phyloP scores from a whole-genome alignment of 75 land plant genomes.

The Azolla pinnata region DNA sequence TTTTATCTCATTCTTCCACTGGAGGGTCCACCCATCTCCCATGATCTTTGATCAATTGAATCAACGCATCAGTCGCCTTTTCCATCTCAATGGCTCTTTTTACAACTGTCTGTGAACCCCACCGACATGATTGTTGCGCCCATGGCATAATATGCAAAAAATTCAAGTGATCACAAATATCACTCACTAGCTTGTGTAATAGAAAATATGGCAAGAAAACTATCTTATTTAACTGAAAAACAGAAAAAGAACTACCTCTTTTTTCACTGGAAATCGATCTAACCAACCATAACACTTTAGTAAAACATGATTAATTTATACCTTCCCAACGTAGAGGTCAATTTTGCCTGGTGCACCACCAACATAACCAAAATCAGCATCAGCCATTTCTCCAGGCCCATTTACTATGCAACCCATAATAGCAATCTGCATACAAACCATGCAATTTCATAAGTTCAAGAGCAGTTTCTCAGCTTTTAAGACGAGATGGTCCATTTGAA shows the following conservation, averaged over 20 bases:
- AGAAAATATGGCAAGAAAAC: too few relatives aligned
- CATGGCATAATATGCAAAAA: too few relatives aligned
- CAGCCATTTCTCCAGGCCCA: conserved; percentile 99
- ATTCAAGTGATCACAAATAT: neutral
- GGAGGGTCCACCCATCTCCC: conserved; percentile 95
- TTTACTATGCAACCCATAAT: conserved; percentile 99
- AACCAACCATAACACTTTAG: too few relatives aligned
- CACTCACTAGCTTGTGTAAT: too few relatives aligned
- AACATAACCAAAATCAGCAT: conserved; percentile 96
- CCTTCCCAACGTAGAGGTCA: conserved; percentile 98
- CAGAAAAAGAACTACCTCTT: too few relatives aligned
- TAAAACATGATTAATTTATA: too few relatives aligned
- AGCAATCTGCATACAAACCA: conserved; percentile 63
- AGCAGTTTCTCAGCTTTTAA: neutral
- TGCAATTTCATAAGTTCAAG: too few relatives aligned
- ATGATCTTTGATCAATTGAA: conserved; percentile 83
- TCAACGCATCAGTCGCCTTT: conserved; percentile 77
- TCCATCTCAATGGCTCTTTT: conserved; percentile 87
- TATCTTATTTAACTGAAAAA: too few relatives aligned
- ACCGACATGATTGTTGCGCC: too few relatives aligned
- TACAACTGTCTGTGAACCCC: conserved; percentile 87
- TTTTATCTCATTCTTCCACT: conserved; percentile 40
- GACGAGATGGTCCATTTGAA: neutral
- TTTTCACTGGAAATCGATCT: too few relatives aligned
- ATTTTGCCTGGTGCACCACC: conserved; percentile 98